Evolutionary conservation across 345 rosid genomes (phyloP).

Genomic region (Fremontodendron californicum): DNA sequence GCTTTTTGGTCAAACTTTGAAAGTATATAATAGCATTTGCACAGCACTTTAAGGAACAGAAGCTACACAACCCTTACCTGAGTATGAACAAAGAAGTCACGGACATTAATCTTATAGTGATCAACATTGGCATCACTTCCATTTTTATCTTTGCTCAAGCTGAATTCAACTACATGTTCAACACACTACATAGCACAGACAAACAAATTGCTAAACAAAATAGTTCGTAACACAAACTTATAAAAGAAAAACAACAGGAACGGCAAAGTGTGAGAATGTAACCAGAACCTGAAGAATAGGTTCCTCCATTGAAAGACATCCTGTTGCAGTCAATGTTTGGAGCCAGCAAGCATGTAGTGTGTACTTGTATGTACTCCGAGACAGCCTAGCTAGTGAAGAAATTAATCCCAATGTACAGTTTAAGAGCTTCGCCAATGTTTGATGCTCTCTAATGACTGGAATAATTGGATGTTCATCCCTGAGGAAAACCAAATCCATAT

Average conservation of each 20-base stretch:
- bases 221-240: not conserved
- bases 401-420: slow-evolving; percentile 86
- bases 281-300: slow-evolving; percentile 92
- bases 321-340: slow-evolving; percentile 95
- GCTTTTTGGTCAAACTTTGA: not conserved
- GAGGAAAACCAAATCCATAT: slow-evolving; percentile 25
- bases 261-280: slow-evolving; percentile 1
- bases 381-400: slow-evolving; percentile 73
- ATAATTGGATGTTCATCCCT: slow-evolving; percentile 91
- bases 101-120: slow-evolving; percentile 67
- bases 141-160: slow-evolving; percentile 37
- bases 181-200: slow-evolving; percentile 60
- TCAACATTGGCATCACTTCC: slow-evolving; percentile 38
- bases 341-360: slow-evolving; percentile 90
- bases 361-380: slow-evolving; percentile 60
- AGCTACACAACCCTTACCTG: slow-evolving; percentile 51
- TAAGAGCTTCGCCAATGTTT: slow-evolving; percentile 82
- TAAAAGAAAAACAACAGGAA: not conserved
- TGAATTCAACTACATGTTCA: slow-evolving; percentile 80
- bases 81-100: slow-evolving; percentile 81
- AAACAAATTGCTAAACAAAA: slow-evolving; percentile 3
- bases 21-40: not conserved
- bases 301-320: slow-evolving; percentile 96
- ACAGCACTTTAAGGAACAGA: not conserved
- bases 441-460: slow-evolving; percentile 87